These are phyloP conservation scores for Linum tenue DNA, from an alignment of 345 rosid species.

Conservation along the genomic window DNA sequence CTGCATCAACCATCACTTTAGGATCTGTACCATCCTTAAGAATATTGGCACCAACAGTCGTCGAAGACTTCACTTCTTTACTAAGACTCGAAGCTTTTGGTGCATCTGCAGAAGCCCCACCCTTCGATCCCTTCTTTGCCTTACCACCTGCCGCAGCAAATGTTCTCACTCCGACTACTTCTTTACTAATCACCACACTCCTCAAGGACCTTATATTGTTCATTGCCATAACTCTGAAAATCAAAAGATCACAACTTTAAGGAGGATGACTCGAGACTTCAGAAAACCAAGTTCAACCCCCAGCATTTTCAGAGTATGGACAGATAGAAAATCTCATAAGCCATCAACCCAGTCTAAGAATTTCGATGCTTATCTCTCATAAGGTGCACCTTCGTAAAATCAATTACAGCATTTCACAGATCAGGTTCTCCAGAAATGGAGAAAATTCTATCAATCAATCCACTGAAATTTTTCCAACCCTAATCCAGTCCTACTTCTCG, in stretches of 20 bases:
- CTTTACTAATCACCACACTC: background rate
- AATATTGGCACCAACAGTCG: slow-evolving; percentile 82
- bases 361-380: too few relatives aligned
- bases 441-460: too few relatives aligned
- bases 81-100: slow-evolving; percentile 65
- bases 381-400: too few relatives aligned
- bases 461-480: too few relatives aligned
- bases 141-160: slow-evolving; percentile 53
- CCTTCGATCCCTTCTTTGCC: slow-evolving; percentile 65
- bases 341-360: too few relatives aligned
- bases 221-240: background rate
- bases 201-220: background rate
- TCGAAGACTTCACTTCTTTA: slow-evolving; percentile 75
- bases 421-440: too few relatives aligned
- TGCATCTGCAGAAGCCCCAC: slow-evolving; percentile 52
- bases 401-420: too few relatives aligned
- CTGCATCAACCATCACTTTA: slow-evolving; percentile 55
- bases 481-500: too few relatives aligned
- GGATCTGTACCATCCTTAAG: slow-evolving; percentile 88
- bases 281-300: too few relatives aligned
- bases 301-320: too few relatives aligned
- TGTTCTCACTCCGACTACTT: slow-evolving; percentile 16
- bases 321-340: too few relatives aligned
- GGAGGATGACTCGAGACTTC: background rate
- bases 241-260: background rate